Percentiles rank a stretch among this genome's conserved stretches.
Conservation (phyloP, 805 yeast species). For the Metschnikowia lachancei region DNA sequence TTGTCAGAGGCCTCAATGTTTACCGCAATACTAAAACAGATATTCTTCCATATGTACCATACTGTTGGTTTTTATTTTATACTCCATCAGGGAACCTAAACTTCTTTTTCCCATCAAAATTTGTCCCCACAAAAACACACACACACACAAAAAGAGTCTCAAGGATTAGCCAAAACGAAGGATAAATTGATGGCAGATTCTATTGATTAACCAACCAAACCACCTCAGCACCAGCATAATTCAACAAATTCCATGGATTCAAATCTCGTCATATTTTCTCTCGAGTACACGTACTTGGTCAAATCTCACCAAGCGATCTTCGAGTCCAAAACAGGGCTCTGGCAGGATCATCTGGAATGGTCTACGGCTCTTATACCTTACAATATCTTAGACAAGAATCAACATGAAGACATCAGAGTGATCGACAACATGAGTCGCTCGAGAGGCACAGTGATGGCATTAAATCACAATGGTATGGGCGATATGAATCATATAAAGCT, state of each 20-base stretch:
- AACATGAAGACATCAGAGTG: conserved; percentile 12
- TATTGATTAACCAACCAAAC: not conserved
- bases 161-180: not conserved
- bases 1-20: not conserved
- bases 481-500: conserved; percentile 21
- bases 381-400: conserved; percentile 11
- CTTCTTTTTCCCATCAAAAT: not conserved
- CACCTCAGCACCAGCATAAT: not conserved
- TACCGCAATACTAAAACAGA: not conserved
- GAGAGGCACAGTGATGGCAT: conserved; percentile 10
- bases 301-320: conserved; percentile 20
- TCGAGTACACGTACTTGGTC: conserved; percentile 29
- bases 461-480: conserved; percentile 19
- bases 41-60: not conserved
- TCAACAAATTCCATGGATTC: conserved; percentile 13
- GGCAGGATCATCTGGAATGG: conserved; percentile 26
- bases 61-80: not conserved
- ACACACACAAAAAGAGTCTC: not conserved
- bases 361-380: conserved; percentile 19
- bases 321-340: conserved; percentile 34
- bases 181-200: not conserved
- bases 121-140: not conserved
- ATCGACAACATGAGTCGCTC: conserved; percentile 18
- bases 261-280: conserved; percentile 25
- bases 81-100: not conserved